These are phyloP conservation scores for Ceratocystis huliohia DNA, from an alignment of 2,329 filamentous ascomycete species.

Conservation along the genomic window DNA sequence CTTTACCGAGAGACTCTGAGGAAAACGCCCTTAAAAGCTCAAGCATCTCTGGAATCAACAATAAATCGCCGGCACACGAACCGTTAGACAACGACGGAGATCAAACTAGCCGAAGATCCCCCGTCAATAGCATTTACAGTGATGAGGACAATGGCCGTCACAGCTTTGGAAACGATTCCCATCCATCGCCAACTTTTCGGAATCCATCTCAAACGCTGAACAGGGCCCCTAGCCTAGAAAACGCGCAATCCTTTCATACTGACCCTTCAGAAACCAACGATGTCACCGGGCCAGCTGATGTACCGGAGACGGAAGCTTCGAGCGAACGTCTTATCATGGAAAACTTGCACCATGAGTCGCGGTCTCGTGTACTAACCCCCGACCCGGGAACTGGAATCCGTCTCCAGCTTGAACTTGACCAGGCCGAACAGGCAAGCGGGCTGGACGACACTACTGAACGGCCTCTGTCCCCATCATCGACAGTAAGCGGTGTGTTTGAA, in stretches of 20 bases:
- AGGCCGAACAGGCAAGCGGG: not conserved
- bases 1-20: not conserved
- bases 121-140: not conserved
- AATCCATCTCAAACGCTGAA: not conserved
- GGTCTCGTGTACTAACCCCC: conserved; percentile 17
- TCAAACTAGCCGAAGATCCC: not conserved
- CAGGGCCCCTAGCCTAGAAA: not conserved
- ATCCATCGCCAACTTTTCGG: not conserved
- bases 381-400: conserved; percentile 9
- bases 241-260: not conserved
- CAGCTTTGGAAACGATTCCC: not conserved
- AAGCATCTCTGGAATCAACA: not conserved
- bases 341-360: not conserved
- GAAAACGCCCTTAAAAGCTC: not conserved
- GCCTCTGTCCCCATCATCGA: conserved; percentile 9
- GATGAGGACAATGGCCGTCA: not conserved
- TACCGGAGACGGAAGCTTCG: not conserved
- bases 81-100: not conserved
- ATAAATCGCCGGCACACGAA: not conserved
- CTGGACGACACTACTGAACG: not conserved
- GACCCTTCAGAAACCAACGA: not conserved
- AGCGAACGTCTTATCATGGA: not conserved
- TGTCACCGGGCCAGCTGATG: not conserved
- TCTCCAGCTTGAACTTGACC: not conserved
- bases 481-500: not conserved